These are phyloP conservation scores for Epichloe sp. DNA, from an alignment of 2,329 filamentous ascomycete species.

Conservation along the genomic window DNA sequence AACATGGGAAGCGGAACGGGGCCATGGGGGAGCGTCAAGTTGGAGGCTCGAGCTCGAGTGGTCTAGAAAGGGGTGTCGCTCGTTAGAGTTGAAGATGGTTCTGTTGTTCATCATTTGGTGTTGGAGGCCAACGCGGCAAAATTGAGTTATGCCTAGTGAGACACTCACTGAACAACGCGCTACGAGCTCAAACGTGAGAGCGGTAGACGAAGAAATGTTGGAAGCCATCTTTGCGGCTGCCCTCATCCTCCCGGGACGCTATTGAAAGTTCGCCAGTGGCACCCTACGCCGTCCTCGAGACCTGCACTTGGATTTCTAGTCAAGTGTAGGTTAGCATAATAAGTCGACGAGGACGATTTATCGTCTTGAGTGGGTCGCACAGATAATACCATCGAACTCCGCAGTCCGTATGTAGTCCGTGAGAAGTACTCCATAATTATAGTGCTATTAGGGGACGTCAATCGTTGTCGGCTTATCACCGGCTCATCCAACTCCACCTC, in stretches of 20 bases:
- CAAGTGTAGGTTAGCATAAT: constrained; percentile 3
- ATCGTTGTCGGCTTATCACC: constrained; percentile 13
- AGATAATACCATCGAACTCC: too few species aligned
- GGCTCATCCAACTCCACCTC: constrained; percentile 11
- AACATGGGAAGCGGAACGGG: constrained; percentile 83
- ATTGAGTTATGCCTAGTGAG: neutral
- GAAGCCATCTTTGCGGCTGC: constrained; percentile 32
- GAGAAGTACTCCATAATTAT: too few species aligned
- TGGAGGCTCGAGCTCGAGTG: constrained; percentile 84
- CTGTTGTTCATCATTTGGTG: too few species aligned
- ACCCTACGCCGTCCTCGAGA: neutral
- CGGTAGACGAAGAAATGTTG: constrained; percentile 43
- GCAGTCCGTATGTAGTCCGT: too few species aligned
- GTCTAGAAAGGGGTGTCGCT: constrained; percentile 41
- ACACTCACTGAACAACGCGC: constrained; percentile 64
- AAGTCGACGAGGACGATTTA: neutral
- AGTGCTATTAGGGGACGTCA: neutral
- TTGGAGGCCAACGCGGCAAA: neutral
- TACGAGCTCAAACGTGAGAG: constrained; percentile 65
- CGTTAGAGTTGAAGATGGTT: neutral
- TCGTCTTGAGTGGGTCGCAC: neutral
- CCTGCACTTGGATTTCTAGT: constrained; percentile 4
- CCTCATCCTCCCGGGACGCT: constrained; percentile 13
- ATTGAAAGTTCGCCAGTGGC: neutral
- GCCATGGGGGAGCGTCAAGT: constrained; percentile 80